Conservation (phyloP, 2,329 filamentous ascomycete genomes). For the Magnaporthiopsis rhizophila region DNA sequence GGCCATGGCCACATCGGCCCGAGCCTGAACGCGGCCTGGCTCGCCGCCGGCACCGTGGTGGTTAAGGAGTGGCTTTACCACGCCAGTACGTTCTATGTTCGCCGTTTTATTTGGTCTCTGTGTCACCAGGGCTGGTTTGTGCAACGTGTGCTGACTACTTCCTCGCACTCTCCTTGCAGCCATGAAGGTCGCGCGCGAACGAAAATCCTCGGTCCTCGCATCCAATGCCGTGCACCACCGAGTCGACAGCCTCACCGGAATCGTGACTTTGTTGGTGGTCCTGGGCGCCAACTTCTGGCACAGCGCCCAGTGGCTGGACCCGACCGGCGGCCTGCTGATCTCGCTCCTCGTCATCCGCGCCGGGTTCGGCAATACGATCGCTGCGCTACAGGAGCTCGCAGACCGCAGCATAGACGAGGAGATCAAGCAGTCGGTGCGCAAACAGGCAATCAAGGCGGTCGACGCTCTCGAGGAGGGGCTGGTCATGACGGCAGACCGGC, state of each 20-base stretch:
- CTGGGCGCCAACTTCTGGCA: slow-evolving; percentile 79
- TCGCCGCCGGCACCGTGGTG: slow-evolving; percentile 80
- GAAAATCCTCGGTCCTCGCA: slow-evolving; percentile 90
- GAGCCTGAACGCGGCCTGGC: slow-evolving; percentile 89
- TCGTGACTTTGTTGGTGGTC: slow-evolving; percentile 85
- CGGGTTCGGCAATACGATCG: slow-evolving; percentile 75
- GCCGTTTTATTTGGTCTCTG: neutral
- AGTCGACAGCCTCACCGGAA: slow-evolving; percentile 88
- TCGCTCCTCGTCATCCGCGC: slow-evolving; percentile 89
- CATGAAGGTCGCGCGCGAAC: slow-evolving; percentile 90
- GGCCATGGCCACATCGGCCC: slow-evolving; percentile 66
- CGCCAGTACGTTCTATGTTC: slow-evolving; percentile 63
- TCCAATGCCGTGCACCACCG: slow-evolving; percentile 96
- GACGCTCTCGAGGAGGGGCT: slow-evolving; percentile 21
- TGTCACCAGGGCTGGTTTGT: slow-evolving; percentile 16
- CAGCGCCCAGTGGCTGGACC: slow-evolving; percentile 87
- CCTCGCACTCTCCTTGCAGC: neutral
- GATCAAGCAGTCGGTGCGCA: slow-evolving; percentile 63
- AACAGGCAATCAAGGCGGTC: slow-evolving; percentile 55
- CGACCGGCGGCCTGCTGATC: slow-evolving; percentile 85
- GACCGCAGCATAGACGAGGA: slow-evolving; percentile 85
- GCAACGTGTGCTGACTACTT: neutral
- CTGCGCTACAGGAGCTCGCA: slow-evolving; percentile 80
- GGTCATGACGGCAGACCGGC: slow-evolving; percentile 35
- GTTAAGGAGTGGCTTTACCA: slow-evolving; percentile 97